Conservation (phyloP, 805 yeast genomes). For the Teunomyces atbi region DNA sequence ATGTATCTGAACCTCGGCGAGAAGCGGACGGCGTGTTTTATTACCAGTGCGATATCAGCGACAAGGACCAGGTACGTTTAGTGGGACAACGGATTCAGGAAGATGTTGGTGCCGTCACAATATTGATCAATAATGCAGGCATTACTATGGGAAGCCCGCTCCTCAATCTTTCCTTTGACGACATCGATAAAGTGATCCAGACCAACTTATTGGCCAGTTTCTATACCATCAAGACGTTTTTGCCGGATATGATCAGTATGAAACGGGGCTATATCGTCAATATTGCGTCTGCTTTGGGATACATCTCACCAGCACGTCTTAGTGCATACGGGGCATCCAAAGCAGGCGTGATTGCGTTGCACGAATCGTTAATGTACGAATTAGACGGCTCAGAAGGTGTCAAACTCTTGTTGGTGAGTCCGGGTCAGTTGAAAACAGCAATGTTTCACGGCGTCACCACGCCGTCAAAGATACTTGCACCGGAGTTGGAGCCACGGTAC, state of each 20-base stretch:
- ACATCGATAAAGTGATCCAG: slow-evolving; percentile 59
- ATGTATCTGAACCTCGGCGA: slow-evolving; percentile 39
- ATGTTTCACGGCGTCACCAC: slow-evolving; percentile 75
- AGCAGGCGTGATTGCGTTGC: slow-evolving; percentile 80
- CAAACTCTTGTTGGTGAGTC: slow-evolving; percentile 73
- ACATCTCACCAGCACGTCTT: slow-evolving; percentile 77
- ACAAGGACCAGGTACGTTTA: slow-evolving; percentile 41
- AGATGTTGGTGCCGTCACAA: slow-evolving; percentile 59
- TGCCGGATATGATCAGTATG: slow-evolving; percentile 65
- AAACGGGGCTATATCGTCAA: slow-evolving; percentile 77
- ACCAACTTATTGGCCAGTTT: slow-evolving; percentile 73
- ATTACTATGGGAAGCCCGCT: slow-evolving; percentile 59
- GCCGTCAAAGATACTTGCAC: slow-evolving; percentile 77
- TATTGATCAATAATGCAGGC: slow-evolving; percentile 86
- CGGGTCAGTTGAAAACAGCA: slow-evolving; percentile 78
- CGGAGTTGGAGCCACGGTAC: slow-evolving; percentile 66
- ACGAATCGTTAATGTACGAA: slow-evolving; percentile 75
- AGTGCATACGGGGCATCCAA: slow-evolving; percentile 89
- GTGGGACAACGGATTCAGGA: slow-evolving; percentile 39
- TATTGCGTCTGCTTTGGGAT: slow-evolving; percentile 81
- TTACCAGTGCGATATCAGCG: slow-evolving; percentile 69
- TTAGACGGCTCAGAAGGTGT: slow-evolving; percentile 56
- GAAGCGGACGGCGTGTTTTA: slow-evolving; percentile 47
- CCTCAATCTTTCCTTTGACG: slow-evolving; percentile 51
- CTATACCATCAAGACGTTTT: slow-evolving; percentile 63